A percentile compares a stretch with the other conserved stretches of the same genome.
These are phyloP conservation scores for Solanum tacnaense DNA, from an alignment of 257 asterid genomes.

Conservation along the genomic window DNA sequence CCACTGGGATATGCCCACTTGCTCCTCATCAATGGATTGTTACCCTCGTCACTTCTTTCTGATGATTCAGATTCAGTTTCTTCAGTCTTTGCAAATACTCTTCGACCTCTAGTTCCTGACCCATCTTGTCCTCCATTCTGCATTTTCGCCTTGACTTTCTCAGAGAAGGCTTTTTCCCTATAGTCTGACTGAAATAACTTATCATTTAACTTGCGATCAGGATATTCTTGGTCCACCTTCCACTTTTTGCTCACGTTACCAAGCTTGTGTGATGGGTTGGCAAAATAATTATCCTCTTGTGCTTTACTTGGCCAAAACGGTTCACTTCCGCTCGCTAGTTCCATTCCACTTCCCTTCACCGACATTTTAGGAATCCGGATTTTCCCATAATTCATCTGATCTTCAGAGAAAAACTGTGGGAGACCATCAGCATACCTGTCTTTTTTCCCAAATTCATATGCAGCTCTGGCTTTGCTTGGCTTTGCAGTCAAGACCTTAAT, in stretches of 20 bases:
- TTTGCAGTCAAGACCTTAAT: slow-evolving; percentile 65
- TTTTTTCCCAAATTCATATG: slow-evolving; percentile 43
- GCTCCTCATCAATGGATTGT: slow-evolving; percentile 91
- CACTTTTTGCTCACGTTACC: slow-evolving; percentile 51
- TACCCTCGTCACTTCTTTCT: slow-evolving; percentile 59
- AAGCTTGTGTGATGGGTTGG: slow-evolving; percentile 34
- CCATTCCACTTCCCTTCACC: slow-evolving; percentile 48
- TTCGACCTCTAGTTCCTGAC: slow-evolving; percentile 28
- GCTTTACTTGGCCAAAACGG: slow-evolving; percentile 38
- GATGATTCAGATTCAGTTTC: slow-evolving; percentile 98
- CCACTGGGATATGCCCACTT: slow-evolving; percentile 87
- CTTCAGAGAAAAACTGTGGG: slow-evolving; percentile 45
- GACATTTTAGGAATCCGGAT: slow-evolving; percentile 46
- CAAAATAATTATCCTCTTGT: slow-evolving; percentile 38
- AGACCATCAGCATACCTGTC: slow-evolving; percentile 33
- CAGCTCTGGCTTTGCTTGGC: slow-evolving; percentile 41
- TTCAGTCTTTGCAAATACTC: slow-evolving; percentile 39
- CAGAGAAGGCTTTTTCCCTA: slow-evolving; percentile 35
- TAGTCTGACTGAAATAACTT: slow-evolving; percentile 37
- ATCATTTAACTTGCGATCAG: slow-evolving; percentile 41
- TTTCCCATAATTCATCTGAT: slow-evolving; percentile 48
- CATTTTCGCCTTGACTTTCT: slow-evolving; percentile 29
- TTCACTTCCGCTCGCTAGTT: slow-evolving; percentile 38
- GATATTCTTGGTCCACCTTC: slow-evolving; percentile 40
- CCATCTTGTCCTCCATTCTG: slow-evolving; percentile 46